Evolutionary conservation across 805 yeast species (phyloP), one percentile per base, ranked within the genome.

Genomic region (Sungouiozyma ichnusensis): DNA sequence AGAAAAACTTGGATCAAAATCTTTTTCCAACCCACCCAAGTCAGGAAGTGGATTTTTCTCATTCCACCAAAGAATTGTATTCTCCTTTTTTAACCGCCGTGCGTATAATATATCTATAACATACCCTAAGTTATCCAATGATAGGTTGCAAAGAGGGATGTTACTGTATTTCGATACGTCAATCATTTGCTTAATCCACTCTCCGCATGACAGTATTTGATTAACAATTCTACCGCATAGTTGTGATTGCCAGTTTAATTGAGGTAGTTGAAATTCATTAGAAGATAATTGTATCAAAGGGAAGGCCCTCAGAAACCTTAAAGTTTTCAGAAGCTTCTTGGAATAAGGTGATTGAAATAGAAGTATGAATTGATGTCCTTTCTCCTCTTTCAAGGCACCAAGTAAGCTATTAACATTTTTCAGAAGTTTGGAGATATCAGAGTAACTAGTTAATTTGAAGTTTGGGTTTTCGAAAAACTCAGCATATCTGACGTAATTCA

Each of bases 51-150:
- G 83, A 16, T 53, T 45, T 15, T 71, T 69, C 3, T 79, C 75
- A 0, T 95, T 84, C 97, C 98, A 92, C 97, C 98, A 92, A 24
- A 94, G 65, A 4, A 90, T 81, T 34, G 84, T 74, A 45, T 78
- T 76, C 38, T 76, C 74, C 37, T 76, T 71, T 16, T 67, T 67
- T 43, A 92, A 69, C 40, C 79, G 70, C 53, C 98, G 70, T 0
- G 97, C 94, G 60, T 85, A 92, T 42, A 79, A 79, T 35, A 90
- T 72, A 60, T 92, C 99, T 45, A 90, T 82, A 52, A 87, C 66
- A 51, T 76, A 84, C 0, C 84, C 80, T 62, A 80, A 69, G 48
- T 85, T 82, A 44, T 83, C 90, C n/a, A 78, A 69, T 48, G 77
- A 79, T 48, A 90, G 63, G 54, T 92, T 90, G 56, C 97, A 85